Conservation (phyloP, 2,329 filamentous ascomycete species). For the Penicillium crustosum region DNA sequence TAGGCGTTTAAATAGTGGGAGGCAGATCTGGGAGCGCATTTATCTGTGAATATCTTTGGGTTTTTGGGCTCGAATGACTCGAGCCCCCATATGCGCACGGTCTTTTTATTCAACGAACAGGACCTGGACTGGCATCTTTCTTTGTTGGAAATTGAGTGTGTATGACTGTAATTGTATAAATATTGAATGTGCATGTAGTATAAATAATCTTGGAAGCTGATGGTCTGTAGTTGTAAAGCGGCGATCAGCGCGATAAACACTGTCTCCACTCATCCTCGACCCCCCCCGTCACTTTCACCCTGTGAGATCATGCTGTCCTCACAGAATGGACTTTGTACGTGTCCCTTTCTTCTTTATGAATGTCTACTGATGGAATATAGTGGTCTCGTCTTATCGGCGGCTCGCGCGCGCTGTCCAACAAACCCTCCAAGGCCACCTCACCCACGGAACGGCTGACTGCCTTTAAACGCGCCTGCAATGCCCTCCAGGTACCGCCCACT, state of each 20-base stretch:
- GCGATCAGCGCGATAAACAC: conserved; percentile 21
- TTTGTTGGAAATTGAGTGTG: neutral
- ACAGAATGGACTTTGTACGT: conserved; percentile 49
- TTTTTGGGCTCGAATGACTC: neutral
- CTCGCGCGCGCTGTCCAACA: conserved; percentile 50
- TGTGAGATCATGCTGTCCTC: conserved; percentile 33
- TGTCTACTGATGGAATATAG: conserved; percentile 35
- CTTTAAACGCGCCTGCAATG: conserved; percentile 62
- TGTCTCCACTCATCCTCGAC: conserved; percentile 23
- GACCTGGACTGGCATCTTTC: neutral
- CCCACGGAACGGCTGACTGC: conserved; percentile 61
- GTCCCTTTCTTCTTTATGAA: neutral
- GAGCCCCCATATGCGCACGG: neutral
- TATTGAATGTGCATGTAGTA: neutral
- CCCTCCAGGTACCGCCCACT: conserved; percentile 52
- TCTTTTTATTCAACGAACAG: neutral
- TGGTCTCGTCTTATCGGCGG: conserved; percentile 64
- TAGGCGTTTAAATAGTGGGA: conserved; percentile 12
- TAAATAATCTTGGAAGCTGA: neutral
- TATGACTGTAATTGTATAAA: neutral
- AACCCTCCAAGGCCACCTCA: conserved; percentile 53
- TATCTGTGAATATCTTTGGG: conserved; percentile 29
- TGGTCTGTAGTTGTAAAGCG: neutral
- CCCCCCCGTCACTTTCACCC: conserved; percentile 18
- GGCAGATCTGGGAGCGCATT: conserved; percentile 24